A percentile compares a stretch with the other conserved stretches of the same genome.
Evolutionary conservation across 176 grass and related monocot genomes (phyloP).

Genomic region (Triticum turgidum): DNA sequence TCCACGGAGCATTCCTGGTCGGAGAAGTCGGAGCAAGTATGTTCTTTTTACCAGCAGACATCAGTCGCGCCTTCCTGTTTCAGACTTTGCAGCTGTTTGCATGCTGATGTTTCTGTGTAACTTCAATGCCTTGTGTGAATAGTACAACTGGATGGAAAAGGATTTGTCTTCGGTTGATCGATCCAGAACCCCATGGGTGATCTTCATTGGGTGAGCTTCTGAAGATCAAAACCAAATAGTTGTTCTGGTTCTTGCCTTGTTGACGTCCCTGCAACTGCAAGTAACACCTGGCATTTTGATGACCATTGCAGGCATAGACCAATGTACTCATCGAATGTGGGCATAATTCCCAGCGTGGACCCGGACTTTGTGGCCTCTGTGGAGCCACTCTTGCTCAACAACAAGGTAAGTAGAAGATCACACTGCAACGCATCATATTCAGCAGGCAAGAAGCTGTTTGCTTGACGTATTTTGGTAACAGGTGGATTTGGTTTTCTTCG

Average conservation of each 20-base stretch:
- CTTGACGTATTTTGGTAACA: conserved; percentile 23
- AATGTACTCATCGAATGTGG: conserved; percentile 61
- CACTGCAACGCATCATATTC: background rate
- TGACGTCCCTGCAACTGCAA: conserved; percentile 13
- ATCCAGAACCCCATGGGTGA: conserved; percentile 72
- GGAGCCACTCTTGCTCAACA: conserved; percentile 62
- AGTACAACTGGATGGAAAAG: conserved; percentile 67
- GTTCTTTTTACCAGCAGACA: background rate
- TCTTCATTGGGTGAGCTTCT: conserved; percentile 69
- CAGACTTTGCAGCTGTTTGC: background rate
- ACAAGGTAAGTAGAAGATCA: conserved; percentile 38
- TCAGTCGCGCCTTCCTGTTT: background rate
- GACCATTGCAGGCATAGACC: conserved; percentile 65
- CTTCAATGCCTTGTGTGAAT: background rate
- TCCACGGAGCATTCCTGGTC: conserved; percentile 81
- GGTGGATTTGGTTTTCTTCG: conserved; percentile 88
- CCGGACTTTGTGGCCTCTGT: conserved; percentile 44
- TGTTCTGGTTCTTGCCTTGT: background rate
- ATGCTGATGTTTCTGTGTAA: too few species aligned
- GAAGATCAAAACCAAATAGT: background rate
- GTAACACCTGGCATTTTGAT: background rate
- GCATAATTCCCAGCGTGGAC: conserved; percentile 52
- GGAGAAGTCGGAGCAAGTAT: conserved; percentile 61
- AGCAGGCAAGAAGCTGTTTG: background rate
- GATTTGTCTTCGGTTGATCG: conserved; percentile 68